A percentile compares a stretch with the other conserved stretches of the same genome.
Evolutionary conservation across 2,329 filamentous ascomycete species (phyloP).

Genomic region (Paradendryphiella salina): DNA sequence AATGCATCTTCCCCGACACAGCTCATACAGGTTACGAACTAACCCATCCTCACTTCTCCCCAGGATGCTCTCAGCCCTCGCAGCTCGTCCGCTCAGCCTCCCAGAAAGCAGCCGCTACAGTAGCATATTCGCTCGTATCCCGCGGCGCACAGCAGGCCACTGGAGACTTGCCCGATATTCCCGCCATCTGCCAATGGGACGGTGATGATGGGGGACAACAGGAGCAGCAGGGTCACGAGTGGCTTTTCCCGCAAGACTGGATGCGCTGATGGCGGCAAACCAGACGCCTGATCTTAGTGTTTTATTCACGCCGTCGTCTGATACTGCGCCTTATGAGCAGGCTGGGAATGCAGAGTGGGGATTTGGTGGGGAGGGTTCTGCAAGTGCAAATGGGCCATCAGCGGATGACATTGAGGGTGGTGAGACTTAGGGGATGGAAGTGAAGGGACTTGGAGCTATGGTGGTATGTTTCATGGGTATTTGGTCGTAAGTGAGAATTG

Average conservation of each 20-base stretch:
- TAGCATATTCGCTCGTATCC: constrained; percentile 1
- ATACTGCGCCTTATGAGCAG: too few relatives aligned
- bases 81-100: not conserved
- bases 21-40: not conserved
- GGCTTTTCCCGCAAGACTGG: not conserved
- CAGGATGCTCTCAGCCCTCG: not conserved
- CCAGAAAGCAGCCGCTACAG: constrained; percentile 1
- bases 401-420: too few relatives aligned
- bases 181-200: not conserved
- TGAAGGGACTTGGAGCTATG: too few relatives aligned
- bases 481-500: too few relatives aligned
- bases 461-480: too few relatives aligned
- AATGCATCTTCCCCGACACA: not conserved
- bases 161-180: not conserved
- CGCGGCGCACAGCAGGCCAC: not conserved
- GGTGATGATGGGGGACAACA: not conserved
- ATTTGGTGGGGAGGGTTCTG: too few relatives aligned
- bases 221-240: not conserved
- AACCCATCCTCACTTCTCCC: too few relatives aligned
- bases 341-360: too few relatives aligned
- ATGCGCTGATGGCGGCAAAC: constrained; percentile 5
- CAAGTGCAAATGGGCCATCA: too few relatives aligned
- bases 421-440: too few relatives aligned
- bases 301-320: not conserved
- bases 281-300: not conserved